Evolutionary conservation across 192 early-diverging fungal genomes (phyloP), one percentile per base, ranked within the genome.

Genomic region (Ramicandelaber brevisporus): DNA sequence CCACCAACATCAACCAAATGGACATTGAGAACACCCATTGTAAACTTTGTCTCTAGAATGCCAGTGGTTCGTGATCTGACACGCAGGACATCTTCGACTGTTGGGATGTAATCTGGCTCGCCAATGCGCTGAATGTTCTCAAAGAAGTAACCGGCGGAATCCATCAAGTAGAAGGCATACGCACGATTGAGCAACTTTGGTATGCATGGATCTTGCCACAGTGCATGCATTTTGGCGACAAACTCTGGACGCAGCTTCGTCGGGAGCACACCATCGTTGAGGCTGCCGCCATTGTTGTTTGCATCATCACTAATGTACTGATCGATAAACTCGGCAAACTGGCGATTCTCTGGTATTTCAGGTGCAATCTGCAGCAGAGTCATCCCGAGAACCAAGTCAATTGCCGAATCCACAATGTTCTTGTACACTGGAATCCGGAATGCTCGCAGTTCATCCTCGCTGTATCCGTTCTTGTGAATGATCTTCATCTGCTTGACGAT

Each of bases 401-500:
- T 74, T 21, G 71, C 74, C 33, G 70, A 77, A 37, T 85, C 81
- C 17, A 90, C 55, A 10, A 78, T 48, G 46, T 88, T 90, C 37
- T 80, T 78, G 47, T 73, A 78, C 27, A 90, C 64, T 3, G 80
- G 82, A 31, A 70, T 51, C 19, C 67, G 61, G 55, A 70, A 82
- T 14, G 63, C 44, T 27, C 59, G 50, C 20, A 80, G 43, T 38
- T 88, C 86, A 12, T 82, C 72, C 34, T 55, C 53, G 4, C 70
- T 73, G 45, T 82, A 88, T 6, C 81, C 86, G 34, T 78, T 75
- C 48, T 84, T 75, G 52, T 88, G 80, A 39, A 92, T 86, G 44
- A 92, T 82, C 56, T 86, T 92, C 86, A 92, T 92, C 48, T 92
- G 86, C 40, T 92, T 92, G 9, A 92, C 69, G 36, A 92, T 86